Conservation (phyloP, 2,329 filamentous ascomycete species). For the Aureobasidium zeae region DNA sequence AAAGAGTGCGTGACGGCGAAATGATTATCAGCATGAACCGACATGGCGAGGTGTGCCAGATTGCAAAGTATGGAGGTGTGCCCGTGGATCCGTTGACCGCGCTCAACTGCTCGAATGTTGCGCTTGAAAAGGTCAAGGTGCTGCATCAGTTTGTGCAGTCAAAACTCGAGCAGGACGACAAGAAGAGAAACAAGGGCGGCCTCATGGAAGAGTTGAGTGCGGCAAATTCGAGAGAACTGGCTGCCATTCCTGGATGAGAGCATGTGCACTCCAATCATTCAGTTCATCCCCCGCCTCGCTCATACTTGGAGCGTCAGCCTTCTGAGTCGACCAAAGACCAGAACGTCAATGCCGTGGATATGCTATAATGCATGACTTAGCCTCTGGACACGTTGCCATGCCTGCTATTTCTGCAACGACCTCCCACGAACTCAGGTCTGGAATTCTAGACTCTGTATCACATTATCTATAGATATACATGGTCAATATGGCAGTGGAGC, state of each 20-base stretch:
- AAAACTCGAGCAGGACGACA: conserved; percentile 67
- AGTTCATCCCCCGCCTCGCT: not conserved
- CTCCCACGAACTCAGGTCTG: too few species aligned
- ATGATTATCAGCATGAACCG: conserved; percentile 79
- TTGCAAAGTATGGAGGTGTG: conserved; percentile 80
- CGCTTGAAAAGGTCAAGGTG: conserved; percentile 70
- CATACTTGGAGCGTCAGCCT: not conserved
- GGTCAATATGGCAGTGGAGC: too few species aligned
- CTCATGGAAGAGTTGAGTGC: conserved; percentile 70
- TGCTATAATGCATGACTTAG: too few species aligned
- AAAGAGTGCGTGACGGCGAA: conserved; percentile 63
- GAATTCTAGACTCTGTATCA: too few species aligned
- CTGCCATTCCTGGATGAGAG: conserved; percentile 17
- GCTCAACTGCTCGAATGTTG: conserved; percentile 65
- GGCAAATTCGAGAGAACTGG: conserved; percentile 62
- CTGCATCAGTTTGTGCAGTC: conserved; percentile 64
- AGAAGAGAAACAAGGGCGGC: conserved; percentile 68
- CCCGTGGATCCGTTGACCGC: conserved; percentile 71
- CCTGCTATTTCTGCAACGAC: too few species aligned
- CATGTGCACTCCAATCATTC: too few species aligned
- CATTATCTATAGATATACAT: too few species aligned
- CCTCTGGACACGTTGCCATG: too few species aligned
- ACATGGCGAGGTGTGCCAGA: conserved; percentile 82
- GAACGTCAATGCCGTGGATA: too few species aligned
- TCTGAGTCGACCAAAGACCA: conserved; percentile 1